A percentile compares a stretch with the other conserved stretches of the same genome.
phyloP scores from a whole-genome alignment of 2,329 filamentous ascomycete species.

The Fusarium cicatricum region DNA sequence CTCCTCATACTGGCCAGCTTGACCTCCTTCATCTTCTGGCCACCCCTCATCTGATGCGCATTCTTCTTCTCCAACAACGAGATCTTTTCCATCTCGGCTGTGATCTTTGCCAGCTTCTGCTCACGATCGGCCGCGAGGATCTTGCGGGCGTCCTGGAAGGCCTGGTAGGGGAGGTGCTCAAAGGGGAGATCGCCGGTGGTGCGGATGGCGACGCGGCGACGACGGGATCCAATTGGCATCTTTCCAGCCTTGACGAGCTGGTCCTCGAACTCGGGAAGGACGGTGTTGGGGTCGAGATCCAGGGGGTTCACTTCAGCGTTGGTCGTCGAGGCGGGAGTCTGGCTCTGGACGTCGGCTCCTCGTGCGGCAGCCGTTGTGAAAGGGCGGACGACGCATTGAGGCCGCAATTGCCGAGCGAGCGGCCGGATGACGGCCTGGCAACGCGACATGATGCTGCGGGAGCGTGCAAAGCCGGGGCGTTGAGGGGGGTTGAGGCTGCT shows the following conservation, averaged over 20 bases:
- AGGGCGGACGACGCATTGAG: constrained; percentile 49
- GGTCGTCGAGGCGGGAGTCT: constrained; percentile 16
- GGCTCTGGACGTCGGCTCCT: constrained; percentile 41
- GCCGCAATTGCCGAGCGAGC: constrained; percentile 61
- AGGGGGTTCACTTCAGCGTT: constrained; percentile 44
- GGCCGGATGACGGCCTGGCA: constrained; percentile 67
- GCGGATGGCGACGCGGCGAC: constrained; percentile 78
- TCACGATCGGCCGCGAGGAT: constrained; percentile 80
- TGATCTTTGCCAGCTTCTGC: constrained; percentile 80
- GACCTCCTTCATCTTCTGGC: constrained; percentile 70
- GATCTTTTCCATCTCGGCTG: constrained; percentile 73
- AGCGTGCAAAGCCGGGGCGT: constrained; percentile 15
- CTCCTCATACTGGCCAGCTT: constrained; percentile 74
- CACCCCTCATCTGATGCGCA: constrained; percentile 65
- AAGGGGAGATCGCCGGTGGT: constrained; percentile 77
- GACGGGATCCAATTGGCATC: constrained; percentile 81
- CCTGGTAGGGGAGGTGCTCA: constrained; percentile 94
- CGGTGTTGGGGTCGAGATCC: constrained; percentile 72
- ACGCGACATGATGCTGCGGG: constrained; percentile 59
- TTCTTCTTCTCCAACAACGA: constrained; percentile 69
- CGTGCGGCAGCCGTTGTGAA: constrained; percentile 47
- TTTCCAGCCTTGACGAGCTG: constrained; percentile 77
- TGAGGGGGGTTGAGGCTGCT: constrained; percentile 23
- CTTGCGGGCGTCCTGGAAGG: constrained; percentile 94
- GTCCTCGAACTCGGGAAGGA: constrained; percentile 62